Evolutionary conservation across 192 early-diverging fungal genomes (phyloP), one percentile per base, ranked within the genome.

Genomic region (Dissophora globulifera): DNA sequence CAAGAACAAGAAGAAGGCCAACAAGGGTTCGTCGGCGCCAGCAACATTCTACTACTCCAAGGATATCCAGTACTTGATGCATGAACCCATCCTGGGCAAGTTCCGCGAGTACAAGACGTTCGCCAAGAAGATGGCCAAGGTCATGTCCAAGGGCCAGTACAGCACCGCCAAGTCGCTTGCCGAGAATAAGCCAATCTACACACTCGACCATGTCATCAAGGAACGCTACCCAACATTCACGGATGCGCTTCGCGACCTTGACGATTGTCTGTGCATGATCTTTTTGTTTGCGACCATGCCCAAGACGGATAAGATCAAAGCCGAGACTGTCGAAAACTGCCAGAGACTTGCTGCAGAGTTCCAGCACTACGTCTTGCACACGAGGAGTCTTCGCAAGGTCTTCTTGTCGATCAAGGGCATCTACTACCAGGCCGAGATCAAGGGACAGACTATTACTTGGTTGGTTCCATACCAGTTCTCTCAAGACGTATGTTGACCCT

Each of bases 321-420:
- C 78, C 25, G 80, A 90, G 62, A 72, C 79, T 7, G 79, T 93
- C 1, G 84, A 88, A 62, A 87, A 90, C 50, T 96, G 95, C 81
- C 93, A 91, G 64, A 85, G 90, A 8, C 75, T 98, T 63, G 82
- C 89, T n/a, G 86, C 88, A 27, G 96, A 99, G 83, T 99, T 98
- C 81, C 94, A 95, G 81, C 92, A 94, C 75, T 97, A 95, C 66
- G 85, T 97, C 7, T 86, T 97, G 62, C 83, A 89, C 47, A 84
- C 91, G 38, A 85, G 89, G 50, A 82, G 87, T 58, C 81, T 99
- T 56, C 91, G 91, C 55, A 95, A 95, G 78, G 89, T 90, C 26
- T 99, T 99, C 79, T 82, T 99, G 48, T 95, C 94, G 13, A 97
- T 99, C 89, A 99, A 99, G 85, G 98, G 98, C 50, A 97, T 99